phyloP scores from a whole-genome alignment of 768 basidiomycete genomes.

The Phaeotremella fagi region DNA sequence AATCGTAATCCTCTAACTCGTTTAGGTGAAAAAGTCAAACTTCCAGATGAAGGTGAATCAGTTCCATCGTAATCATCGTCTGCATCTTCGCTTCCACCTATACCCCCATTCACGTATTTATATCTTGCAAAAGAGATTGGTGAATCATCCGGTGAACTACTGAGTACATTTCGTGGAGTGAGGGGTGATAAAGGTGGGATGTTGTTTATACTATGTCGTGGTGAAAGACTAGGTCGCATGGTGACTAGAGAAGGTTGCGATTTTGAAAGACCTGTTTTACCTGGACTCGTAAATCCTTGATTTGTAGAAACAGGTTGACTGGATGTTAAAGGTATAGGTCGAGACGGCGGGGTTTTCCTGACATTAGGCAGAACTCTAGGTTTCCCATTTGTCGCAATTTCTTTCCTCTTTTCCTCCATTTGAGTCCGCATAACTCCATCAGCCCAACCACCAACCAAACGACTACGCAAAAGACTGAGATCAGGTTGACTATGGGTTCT shows the following conservation, averaged over 20 bases:
- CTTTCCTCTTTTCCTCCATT: conserved; percentile 8
- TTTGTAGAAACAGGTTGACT: not conserved
- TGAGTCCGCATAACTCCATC: conserved; percentile 17
- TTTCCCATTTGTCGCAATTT: not conserved
- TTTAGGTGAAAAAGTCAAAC: conserved; percentile 28
- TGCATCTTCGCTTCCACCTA: conserved; percentile 29
- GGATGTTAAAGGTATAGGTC: conserved; percentile 3
- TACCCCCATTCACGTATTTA: conserved; percentile 5
- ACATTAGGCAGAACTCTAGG: not conserved
- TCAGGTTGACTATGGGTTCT: conserved; percentile 25
- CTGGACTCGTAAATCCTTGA: not conserved
- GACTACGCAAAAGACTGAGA: conserved; percentile 17
- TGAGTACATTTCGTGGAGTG: not conserved
- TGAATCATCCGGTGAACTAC: not conserved
- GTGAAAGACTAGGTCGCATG: conserved; percentile 7
- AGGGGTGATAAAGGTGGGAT: not conserved
- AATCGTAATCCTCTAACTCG: not conserved
- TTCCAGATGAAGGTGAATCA: conserved; percentile 31
- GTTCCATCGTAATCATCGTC: conserved; percentile 37
- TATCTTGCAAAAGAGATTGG: not conserved
- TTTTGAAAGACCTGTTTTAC: conserved; percentile 1
- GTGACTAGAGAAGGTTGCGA: conserved; percentile 11
- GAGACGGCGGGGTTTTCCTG: conserved; percentile 10
- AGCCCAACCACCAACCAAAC: conserved; percentile 26
- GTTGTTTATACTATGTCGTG: not conserved